phyloP scores from a whole-genome alignment of 1,139 yeast genomes.

The Zygosaccharomyces sapae region DNA sequence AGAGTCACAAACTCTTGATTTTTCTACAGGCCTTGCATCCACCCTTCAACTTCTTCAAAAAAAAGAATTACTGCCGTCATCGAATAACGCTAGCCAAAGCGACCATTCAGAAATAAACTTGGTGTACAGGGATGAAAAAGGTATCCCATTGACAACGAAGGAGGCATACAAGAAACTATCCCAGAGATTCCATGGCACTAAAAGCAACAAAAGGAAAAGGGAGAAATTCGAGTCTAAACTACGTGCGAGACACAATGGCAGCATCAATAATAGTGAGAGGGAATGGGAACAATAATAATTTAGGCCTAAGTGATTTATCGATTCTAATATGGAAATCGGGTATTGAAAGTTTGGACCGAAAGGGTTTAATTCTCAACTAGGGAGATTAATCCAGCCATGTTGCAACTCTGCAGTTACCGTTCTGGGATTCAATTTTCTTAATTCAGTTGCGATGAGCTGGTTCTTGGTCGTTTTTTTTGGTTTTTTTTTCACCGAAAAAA shows the following conservation, averaged over 20 bases:
- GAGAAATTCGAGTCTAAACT: conserved; percentile 38
- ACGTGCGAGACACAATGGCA: conserved; percentile 38
- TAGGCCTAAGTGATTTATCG: background rate
- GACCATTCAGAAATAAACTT: conserved; percentile 66
- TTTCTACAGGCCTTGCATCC: conserved; percentile 53
- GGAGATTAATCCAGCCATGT: background rate
- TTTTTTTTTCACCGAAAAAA: conserved; percentile 5
- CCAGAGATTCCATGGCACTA: conserved; percentile 79
- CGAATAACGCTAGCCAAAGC: conserved; percentile 31
- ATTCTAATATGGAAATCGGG: background rate
- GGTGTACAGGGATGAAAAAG: conserved; percentile 66
- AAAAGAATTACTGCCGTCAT: conserved; percentile 39
- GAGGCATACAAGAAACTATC: conserved; percentile 84
- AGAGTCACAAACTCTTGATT: conserved; percentile 30
- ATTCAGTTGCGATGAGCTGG: conserved; percentile 3
- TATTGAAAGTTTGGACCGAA: background rate
- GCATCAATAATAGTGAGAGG: background rate
- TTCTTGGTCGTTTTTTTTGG: background rate
- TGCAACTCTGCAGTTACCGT: background rate
- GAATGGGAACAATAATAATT: background rate
- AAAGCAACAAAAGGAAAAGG: conserved; percentile 43
- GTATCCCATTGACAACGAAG: conserved; percentile 59
- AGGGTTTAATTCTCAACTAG: background rate
- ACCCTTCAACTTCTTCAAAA: conserved; percentile 53
- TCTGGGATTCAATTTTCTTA: background rate